Base-by-base conservation (phyloP, 2,329 filamentous ascomycete genomes). In the Claviceps sp. region DNA sequence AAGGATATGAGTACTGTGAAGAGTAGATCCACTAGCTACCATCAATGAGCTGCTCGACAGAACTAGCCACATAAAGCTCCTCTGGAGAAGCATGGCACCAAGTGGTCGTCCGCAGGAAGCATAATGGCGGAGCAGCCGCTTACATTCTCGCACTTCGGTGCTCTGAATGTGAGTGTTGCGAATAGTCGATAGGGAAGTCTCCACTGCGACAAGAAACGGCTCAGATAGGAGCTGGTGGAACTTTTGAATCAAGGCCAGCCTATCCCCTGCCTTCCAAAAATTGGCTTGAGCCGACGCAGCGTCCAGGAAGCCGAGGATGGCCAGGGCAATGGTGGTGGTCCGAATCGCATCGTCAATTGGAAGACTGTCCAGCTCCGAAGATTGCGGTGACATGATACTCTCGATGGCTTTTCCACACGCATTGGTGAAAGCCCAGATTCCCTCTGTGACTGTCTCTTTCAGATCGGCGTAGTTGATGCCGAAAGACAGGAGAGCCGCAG, bases 121-220 rank as follows among this genome's bases (percentile, higher is more conserved):
- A 69, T 97, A 98, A 55, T 90, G 86, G 45, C 85, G 86, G 52
- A 88, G 72, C 67, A 88, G 88, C 57, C 84, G 82, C 69, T 86
- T 94, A 93, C 93, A 98, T 58, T 95, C 86, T 61, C 82, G 85
- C 20, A 87, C 72, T 30, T 78, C 71, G 47, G 77, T 75, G 56
- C 86, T 82, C 24, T 81, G 71, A 30, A 77, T 77, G 57, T 81
- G 82, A 2, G 84, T 78, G 67, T 94, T 95, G 52, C 91, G 85
- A 57, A 97, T 86, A 8, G 87, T 89, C 8, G 91, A 96, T 53
- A 95, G 84, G 8, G 89, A 86, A 0, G 88, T 88, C 69, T 97
- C 93, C 40, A 97, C 79, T 2, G 86, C 83, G 13, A 94, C 80
- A 57, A 96, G 76, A 63, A 95, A 95, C 6, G 81, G 75, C 61